A percentile compares a stretch with the other conserved stretches of the same genome.
Conservation (phyloP, 2,329 filamentous ascomycete species). For the Aspergillus transmontanensis region DNA sequence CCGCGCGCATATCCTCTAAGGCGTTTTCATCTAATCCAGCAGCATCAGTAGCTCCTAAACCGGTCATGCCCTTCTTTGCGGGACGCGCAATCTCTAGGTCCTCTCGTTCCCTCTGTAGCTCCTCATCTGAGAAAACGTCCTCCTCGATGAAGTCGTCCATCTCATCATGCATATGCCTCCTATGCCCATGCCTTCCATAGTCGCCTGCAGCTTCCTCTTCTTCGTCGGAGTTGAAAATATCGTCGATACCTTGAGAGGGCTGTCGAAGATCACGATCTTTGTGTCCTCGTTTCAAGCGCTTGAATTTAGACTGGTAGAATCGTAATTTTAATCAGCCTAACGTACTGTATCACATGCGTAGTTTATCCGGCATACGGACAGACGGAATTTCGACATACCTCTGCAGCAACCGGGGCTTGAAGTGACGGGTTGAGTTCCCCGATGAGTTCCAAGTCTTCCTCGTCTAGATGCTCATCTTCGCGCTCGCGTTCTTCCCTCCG, state of each 20-base stretch:
- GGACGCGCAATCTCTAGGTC: constrained; percentile 87
- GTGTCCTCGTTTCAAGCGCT: constrained; percentile 90
- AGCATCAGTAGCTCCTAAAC: constrained; percentile 72
- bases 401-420: constrained; percentile 66
- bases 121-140: constrained; percentile 86
- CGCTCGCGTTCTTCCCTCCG: constrained; percentile 75
- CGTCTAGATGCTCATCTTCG: constrained; percentile 82
- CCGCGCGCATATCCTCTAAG: constrained; percentile 92
- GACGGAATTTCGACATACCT: constrained; percentile 59
- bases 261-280: constrained; percentile 62
- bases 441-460: constrained; percentile 94
- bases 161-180: constrained; percentile 70
- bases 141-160: constrained; percentile 97
- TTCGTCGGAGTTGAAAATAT: constrained; percentile 96
- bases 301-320: constrained; percentile 77
- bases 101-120: constrained; percentile 73
- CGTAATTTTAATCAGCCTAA: constrained; percentile 11
- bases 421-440: constrained; percentile 76
- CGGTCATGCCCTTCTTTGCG: constrained; percentile 67
- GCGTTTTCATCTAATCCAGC: constrained; percentile 88
- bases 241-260: constrained; percentile 73
- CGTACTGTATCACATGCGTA: neutral
- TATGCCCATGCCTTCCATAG: constrained; percentile 49
- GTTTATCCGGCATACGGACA: neutral
- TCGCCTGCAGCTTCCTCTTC: constrained; percentile 64